Evolutionary conservation across 495 filamentous ascomycete genomes (phyloP).

Genomic region (Neurospora cerealis): DNA sequence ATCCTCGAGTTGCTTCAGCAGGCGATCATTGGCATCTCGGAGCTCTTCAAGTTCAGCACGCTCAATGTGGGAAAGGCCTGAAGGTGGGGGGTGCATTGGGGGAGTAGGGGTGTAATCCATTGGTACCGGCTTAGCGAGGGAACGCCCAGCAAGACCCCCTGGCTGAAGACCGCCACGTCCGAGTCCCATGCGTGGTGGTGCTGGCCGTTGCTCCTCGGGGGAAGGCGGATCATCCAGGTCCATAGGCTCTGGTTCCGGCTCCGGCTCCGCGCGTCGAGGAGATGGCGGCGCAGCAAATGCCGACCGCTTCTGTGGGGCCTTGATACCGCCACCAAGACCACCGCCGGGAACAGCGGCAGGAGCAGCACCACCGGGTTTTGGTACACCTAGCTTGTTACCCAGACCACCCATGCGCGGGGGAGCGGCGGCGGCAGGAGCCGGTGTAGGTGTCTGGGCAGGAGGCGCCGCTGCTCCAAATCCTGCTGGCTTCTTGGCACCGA

Average conservation of each 20-base stretch:
- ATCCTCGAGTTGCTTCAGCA: constrained; percentile 63
- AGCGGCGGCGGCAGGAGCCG: constrained; percentile 31
- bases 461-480: constrained; percentile 23
- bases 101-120: constrained; percentile 29
- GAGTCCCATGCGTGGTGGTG: constrained; percentile 59
- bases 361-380: constrained; percentile 41
- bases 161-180: constrained; percentile 41
- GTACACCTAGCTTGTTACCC: constrained; percentile 49
- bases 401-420: constrained; percentile 43
- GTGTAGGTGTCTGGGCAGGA: constrained; percentile 28
- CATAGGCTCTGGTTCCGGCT: constrained; percentile 13
- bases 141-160: constrained; percentile 66
- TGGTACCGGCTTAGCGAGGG: constrained; percentile 65
- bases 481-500: constrained; percentile 30
- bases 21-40: constrained; percentile 67
- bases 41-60: constrained; percentile 85
- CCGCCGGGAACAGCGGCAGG: constrained; percentile 3
- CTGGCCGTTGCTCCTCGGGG: constrained; percentile 19
- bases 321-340: constrained; percentile 57
- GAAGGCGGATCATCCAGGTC: not conserved
- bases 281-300: constrained; percentile 52
- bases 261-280: constrained; percentile 27
- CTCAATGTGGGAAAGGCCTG: constrained; percentile 61
- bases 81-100: constrained; percentile 39
- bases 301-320: constrained; percentile 52